A percentile compares a stretch with the other conserved stretches of the same genome.
These are phyloP conservation scores for Lablab purpureus DNA, from an alignment of 306 rosid species.

Conservation along the genomic window DNA sequence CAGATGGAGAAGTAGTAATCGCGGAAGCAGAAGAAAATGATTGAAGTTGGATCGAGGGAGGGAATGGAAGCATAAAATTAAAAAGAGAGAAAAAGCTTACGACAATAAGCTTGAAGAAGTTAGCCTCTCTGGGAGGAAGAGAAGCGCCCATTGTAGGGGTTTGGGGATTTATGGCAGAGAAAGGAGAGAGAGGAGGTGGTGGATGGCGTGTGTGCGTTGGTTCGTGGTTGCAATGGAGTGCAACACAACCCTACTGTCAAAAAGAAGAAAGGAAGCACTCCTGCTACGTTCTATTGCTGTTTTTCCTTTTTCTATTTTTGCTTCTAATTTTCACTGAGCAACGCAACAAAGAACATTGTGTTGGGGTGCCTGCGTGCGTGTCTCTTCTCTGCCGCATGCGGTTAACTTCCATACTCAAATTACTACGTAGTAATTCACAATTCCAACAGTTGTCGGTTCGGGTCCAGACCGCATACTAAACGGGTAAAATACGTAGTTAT, in stretches of 20 bases:
- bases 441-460: no score
- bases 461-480: no score
- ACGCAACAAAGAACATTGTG: not conserved
- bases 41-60: slow-evolving; percentile 45
- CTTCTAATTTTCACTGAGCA: not conserved
- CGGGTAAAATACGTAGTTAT: no score
- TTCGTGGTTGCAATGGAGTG: not conserved
- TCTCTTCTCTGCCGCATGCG: no score
- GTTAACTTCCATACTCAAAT: not conserved
- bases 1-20: not conserved
- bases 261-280: not conserved
- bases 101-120: slow-evolving; percentile 98
- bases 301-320: not conserved
- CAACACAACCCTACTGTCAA: slow-evolving; percentile 21
- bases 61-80: not conserved
- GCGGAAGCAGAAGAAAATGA: slow-evolving; percentile 32
- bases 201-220: not conserved
- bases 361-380: not conserved
- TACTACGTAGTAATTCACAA: no score
- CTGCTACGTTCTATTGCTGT: not conserved
- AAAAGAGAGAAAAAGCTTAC: slow-evolving; percentile 58
- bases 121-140: slow-evolving; percentile 90
- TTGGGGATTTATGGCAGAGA: slow-evolving; percentile 27
- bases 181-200: not conserved
- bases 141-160: slow-evolving; percentile 84